Evolutionary conservation across 768 basidiomycete species (phyloP).

Genomic region (Hygrophoropsis aurantiaca): DNA sequence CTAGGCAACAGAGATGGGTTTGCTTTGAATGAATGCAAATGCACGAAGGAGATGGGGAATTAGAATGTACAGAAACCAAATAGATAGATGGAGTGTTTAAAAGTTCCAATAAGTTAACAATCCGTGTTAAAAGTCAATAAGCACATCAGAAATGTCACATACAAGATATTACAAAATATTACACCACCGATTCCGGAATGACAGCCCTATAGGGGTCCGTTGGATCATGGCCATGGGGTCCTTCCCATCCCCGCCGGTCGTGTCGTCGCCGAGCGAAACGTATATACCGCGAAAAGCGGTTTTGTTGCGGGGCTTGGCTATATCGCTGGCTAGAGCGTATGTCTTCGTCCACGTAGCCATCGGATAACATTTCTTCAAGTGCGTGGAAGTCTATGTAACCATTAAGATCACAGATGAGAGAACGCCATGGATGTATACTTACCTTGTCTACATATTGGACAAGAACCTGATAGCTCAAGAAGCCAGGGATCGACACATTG

Average conservation of each 20-base stretch:
- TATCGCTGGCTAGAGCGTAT: slow-evolving; percentile 6
- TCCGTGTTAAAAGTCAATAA: too few species aligned
- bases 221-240: slow-evolving; percentile 28
- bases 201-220: slow-evolving; percentile 26
- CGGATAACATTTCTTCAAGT: slow-evolving; percentile 55
- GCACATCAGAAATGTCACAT: too few species aligned
- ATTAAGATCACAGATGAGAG: background rate
- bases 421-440: slow-evolving; percentile 17
- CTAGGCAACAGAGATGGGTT: too few species aligned
- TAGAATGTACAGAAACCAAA: too few species aligned
- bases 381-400: slow-evolving; percentile 52
- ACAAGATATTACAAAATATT: background rate
- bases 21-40: too few species aligned
- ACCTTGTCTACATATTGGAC: slow-evolving; percentile 93
- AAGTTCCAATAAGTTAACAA: too few species aligned
- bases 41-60: too few species aligned
- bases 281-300: slow-evolving; percentile 58
- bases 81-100: too few species aligned
- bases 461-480: slow-evolving; percentile 83
- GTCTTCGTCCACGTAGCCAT: slow-evolving; percentile 24
- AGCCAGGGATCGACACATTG: slow-evolving; percentile 93
- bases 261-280: slow-evolving; percentile 52
- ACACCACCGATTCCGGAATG: slow-evolving; percentile 2
- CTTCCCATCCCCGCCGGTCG: slow-evolving; percentile 35
- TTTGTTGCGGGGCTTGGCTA: slow-evolving; percentile 23